phyloP scores from a whole-genome alignment of 73 alveolate genomes.

The Stentor coeruleus region DNA sequence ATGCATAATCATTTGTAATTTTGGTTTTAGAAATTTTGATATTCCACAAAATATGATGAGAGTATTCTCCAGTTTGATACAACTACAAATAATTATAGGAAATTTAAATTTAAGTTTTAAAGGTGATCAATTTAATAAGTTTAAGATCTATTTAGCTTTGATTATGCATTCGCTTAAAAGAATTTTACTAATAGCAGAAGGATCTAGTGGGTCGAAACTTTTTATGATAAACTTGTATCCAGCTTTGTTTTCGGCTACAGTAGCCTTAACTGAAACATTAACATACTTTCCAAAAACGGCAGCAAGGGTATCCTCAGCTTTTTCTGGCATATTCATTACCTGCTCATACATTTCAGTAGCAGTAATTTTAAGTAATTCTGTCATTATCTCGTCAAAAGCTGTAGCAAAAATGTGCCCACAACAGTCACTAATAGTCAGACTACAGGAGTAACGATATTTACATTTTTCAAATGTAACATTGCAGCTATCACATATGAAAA shows the following conservation, averaged over 20 bases:
- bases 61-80: too few species aligned
- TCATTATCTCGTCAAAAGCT: slow-evolving; percentile 3
- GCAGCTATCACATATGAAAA: slow-evolving; percentile 11
- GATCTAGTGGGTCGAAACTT: not conserved
- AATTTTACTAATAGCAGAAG: not conserved
- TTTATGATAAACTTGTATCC: not conserved
- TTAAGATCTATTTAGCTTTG: too few species aligned
- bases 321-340: not conserved
- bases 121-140: too few species aligned
- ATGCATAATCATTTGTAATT: too few species aligned
- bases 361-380: not conserved
- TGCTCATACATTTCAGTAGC: not conserved
- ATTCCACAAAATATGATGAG: too few species aligned
- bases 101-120: too few species aligned
- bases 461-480: not conserved
- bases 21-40: too few species aligned
- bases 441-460: not conserved
- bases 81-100: too few species aligned
- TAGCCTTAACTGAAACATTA: not conserved
- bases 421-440: not conserved
- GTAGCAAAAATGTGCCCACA: not conserved
- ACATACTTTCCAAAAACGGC: not conserved
- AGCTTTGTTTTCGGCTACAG: not conserved
- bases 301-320: not conserved
- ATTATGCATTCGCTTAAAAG: too few species aligned